Conservation (phyloP, 2,329 filamentous ascomycete species). For the Stenocarpella maydis region DNA sequence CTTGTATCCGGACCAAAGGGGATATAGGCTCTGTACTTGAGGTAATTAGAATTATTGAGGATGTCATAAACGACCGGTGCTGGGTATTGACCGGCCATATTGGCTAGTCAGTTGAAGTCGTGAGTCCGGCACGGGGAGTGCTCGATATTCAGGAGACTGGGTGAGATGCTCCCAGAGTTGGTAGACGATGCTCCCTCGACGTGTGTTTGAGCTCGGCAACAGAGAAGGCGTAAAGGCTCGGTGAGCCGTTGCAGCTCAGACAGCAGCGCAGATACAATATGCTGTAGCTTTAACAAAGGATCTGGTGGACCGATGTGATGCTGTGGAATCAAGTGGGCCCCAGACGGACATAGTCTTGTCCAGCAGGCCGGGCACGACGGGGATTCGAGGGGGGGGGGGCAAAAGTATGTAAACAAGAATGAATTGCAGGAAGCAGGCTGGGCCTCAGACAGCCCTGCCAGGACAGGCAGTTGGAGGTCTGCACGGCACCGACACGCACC, state of each 20-base stretch:
- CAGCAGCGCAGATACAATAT: neutral
- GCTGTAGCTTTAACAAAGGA: too few relatives aligned
- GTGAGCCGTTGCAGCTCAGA: neutral
- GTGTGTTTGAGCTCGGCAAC: neutral
- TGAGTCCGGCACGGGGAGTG: neutral
- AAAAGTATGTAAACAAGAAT: neutral
- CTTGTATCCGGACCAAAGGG: conserved; percentile 56
- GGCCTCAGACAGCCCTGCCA: neutral
- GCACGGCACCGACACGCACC: neutral
- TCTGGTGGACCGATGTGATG: neutral
- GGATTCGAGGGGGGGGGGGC: too few relatives aligned
- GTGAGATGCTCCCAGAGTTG: neutral
- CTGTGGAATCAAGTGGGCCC: neutral
- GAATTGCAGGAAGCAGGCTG: too few relatives aligned
- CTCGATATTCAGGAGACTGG: neutral
- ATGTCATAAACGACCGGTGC: neutral
- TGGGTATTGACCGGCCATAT: conserved; percentile 13
- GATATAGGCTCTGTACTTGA: neutral
- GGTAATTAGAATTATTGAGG: neutral
- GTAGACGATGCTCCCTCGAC: neutral
- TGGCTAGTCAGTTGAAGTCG: neutral
- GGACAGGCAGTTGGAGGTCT: neutral
- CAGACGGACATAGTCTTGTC: neutral
- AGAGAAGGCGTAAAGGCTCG: neutral
- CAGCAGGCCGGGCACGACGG: neutral